These are phyloP conservation scores for Tritrichomonas musculus DNA, from an alignment of 208 protist genomes.

Conservation along the genomic window DNA sequence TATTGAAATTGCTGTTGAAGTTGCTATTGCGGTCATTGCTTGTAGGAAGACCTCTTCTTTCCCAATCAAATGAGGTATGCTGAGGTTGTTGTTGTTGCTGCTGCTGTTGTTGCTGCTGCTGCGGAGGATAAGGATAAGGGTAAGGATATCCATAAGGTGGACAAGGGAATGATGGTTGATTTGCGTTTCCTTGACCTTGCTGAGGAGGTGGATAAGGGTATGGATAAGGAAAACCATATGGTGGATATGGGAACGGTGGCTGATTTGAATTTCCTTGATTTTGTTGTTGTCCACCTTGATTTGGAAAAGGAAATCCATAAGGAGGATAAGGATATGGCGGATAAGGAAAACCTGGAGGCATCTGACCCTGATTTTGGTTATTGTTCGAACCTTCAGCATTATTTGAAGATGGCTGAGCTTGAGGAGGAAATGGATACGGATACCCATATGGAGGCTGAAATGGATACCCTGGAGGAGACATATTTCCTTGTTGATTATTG, in stretches of 20 bases:
- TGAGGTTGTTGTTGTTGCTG: background rate
- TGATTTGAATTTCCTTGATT: no score
- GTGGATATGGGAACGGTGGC: background rate
- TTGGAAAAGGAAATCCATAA: no score
- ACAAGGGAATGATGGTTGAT: background rate
- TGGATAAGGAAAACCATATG: background rate
- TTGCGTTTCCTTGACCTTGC: no score
- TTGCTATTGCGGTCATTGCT: background rate
- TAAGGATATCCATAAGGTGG: background rate
- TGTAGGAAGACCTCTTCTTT: background rate
- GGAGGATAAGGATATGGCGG: background rate
- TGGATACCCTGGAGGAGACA: background rate
- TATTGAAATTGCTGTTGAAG: background rate
- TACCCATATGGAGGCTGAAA: background rate
- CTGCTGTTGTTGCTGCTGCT: background rate
- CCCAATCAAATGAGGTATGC: background rate
- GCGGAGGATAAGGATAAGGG: background rate
- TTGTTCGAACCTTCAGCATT: background rate
- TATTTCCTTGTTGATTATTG: background rate
- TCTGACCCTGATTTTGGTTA: background rate
- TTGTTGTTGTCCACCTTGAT: no score
- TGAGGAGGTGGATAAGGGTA: background rate
- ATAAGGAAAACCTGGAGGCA: background rate
- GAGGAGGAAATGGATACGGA: background rate
- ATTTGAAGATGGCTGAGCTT: background rate